These are phyloP conservation scores for Calocera cornea DNA, from an alignment of 768 basidiomycete genomes.

Conservation along the genomic window DNA sequence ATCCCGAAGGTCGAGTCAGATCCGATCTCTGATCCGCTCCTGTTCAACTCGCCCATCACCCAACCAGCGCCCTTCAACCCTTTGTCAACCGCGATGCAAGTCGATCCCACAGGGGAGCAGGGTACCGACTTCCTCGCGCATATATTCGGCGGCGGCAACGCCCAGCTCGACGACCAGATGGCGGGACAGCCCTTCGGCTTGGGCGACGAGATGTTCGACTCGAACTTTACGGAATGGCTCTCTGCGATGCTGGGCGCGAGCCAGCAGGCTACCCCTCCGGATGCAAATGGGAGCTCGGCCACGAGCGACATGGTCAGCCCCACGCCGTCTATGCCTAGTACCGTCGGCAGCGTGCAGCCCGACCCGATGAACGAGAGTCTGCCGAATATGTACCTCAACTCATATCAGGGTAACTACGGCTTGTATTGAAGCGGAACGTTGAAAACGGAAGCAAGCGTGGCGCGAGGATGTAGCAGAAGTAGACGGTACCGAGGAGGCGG, in stretches of 20 bases:
- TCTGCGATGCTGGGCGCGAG: background rate
- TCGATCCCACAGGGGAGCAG: background rate
- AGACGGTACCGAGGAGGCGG: too few species aligned
- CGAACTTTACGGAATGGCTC: background rate
- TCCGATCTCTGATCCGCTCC: background rate
- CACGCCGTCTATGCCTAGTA: background rate
- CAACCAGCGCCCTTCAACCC: background rate
- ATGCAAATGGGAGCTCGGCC: background rate
- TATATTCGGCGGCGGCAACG: background rate
- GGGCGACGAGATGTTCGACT: background rate
- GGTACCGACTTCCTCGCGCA: background rate
- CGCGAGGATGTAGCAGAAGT: background rate
- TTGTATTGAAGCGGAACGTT: background rate
- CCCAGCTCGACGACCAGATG: background rate
- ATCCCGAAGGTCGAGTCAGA: background rate
- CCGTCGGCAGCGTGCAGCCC: background rate
- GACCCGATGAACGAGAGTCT: background rate
- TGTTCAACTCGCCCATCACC: background rate
- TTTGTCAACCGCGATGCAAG: background rate
- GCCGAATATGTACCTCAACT: background rate
- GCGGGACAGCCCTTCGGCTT: background rate
- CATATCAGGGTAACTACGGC: constrained; percentile 1
- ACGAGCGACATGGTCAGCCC: background rate
- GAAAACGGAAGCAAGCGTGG: background rate
- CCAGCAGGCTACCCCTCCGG: background rate